Base-by-base conservation (phyloP, 2,329 filamentous ascomycete genomes). In the Venturia nashicola region DNA sequence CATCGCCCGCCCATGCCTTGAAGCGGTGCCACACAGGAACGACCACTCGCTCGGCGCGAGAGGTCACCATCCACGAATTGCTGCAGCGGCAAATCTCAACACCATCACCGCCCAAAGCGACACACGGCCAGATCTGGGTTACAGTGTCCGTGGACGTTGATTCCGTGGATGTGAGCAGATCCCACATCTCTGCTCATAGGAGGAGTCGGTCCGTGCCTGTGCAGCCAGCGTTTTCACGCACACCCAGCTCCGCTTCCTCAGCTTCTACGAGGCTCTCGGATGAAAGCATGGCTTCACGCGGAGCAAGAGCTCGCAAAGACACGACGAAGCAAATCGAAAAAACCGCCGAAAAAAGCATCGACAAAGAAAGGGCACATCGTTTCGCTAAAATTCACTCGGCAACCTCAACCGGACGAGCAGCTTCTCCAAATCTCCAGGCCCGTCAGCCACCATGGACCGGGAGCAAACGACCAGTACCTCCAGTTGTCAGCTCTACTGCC, bases 241-340 rank as follows among this genome's bases (percentile, higher is more conserved):
- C 7, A 2, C 27, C 51, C 16, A 57, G 51, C 27, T 18, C n/a
- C 51, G 27, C 51, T 18, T 36, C 51, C 1, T 36, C 23, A 27
- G 4, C 27, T 5, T 7, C 51, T 9, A 16, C 51, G 39, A 8
- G 8, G 12, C 16, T 4, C 7, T 44, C n/a, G 16, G 36, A 44
- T 18, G 48, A 36, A 48, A 59, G 36, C n/a, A 76, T 76, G 75
- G 75, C 75, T 39, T 74, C 73, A 64, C 68, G 75, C 69, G 75
- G 75, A 44, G 74, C 74, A 16, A 69, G 73, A 27, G 73, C 73
- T 63, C 72, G 75, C 5, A 76, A 76, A 67, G 72, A 71, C n/a
- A 71, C 74, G 63, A 68, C 70, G 40, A 76, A 76, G 64, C 70
- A 75, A 46, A 74, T 76, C 16, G 69, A 75, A 61, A 76, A 76